Evolutionary conservation across 1,284 basidiomycete genomes (phyloP), one percentile per base, ranked within the genome.

Genomic region (Apiotrichum sp.): DNA sequence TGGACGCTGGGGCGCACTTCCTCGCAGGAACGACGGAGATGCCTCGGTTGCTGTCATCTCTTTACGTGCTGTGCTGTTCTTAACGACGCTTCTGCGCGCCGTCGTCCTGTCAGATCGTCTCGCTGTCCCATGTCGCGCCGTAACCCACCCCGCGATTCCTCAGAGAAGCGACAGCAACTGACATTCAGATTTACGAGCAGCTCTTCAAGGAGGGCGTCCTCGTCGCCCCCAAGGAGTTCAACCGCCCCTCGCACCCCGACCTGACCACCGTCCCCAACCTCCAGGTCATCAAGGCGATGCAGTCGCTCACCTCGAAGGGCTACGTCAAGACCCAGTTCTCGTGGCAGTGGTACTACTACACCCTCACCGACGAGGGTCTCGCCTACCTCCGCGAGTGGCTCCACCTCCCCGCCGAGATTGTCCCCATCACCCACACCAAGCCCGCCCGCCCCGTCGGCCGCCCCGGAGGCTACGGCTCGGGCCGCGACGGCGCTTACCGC

Each of bases 201-300:
- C 91, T 97, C 83, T 97, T 97, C 88, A 93, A 93, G 81, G 93
- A 97, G 87, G 95, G 96, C 73, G 96, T 98, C 65, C 82, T 98
- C 75, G 95, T 98, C 76, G 95, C 95, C 73, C 93, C 96, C 83
- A 98, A 98, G 83, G 93, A 99, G 80, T 98, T 84, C 83, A 95
- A 97, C 77, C 88, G 90, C 60, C 88, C 91, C 56, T 91, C 95
- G 80, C 96, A 99, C 78, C 91, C 96, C 73, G 93, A 98, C 74
- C 85, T 99, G 66, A 67, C 75, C 62, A 89, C 93, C 65, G 87
- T 98, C 72, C 89, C 89, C 67, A 98, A 99, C 82, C 87, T 99
- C 65, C 83, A 97, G 78, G 96, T 98, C 71, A 96, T 99, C 85
- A 99, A 98, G 85, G 92, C 92, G 62, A 87, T 95, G 82, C 95